Base-by-base conservation (phyloP, 352 stramenopile species). In the Pythium scleroteichum region DNA sequence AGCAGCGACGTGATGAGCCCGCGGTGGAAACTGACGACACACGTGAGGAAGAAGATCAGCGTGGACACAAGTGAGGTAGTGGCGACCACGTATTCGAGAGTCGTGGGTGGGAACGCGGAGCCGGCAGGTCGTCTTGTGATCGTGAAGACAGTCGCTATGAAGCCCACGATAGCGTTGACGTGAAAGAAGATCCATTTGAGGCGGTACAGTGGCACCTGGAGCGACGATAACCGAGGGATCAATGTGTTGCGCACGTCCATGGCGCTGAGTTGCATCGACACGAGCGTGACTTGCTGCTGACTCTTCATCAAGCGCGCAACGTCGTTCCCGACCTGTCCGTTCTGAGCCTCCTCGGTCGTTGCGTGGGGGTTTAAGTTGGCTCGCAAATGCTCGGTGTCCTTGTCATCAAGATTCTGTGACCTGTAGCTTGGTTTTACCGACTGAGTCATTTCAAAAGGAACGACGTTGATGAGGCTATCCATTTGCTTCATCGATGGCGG, bases 201-300 rank as follows among this genome's bases (percentile, higher is more conserved):
- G 20, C 27, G 29, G 4, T 27, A 45, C 9, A 54, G 17, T 9
- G 47, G 53, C 27, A 8, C 12, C 38, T 59, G 16, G 8, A 58
- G 33, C 5, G 29, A 32, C 12, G 27, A 29, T 19, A 24, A 9
- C 2, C 49, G 17, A n/a, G 49, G 49, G 3, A 27, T 3, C 14
- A 64, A 19, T 14, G 59, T 66, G 3, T 66, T 59, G 23, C 71
- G 56, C 24, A 66, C 38, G 45, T 76, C 71, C 23, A 78, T 50
- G 20, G 41, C 39, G 17, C 48, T 57, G 10, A 75, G 61, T 22
- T 71, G 69, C 19, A 74, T 50, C 12, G 69, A 54, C n/a, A 75
- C 62, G 8, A 80, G 62, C 35, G 69, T 75, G 14, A 77, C 59
- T 58, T 75, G 72, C 49, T 76, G 69, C 24, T 53, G 47, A 23